Evolutionary conservation across 768 basidiomycete species (phyloP), one percentile per base, ranked within the genome.

Genomic region (Megacollybia marginata): DNA sequence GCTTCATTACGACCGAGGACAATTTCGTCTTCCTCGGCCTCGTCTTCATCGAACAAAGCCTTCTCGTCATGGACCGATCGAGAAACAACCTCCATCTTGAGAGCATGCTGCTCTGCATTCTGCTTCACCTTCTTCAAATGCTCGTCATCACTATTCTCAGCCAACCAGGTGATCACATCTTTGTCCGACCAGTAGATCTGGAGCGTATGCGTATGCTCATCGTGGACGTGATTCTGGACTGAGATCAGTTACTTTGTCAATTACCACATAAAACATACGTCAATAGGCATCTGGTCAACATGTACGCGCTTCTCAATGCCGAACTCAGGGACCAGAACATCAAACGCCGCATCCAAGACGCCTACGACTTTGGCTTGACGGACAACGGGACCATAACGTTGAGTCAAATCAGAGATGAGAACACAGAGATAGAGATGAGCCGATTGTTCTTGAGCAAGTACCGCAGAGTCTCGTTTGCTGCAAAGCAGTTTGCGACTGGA

Each of bases 221-320:
- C 94, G 62, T 92, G 92, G 47, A 97, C 92, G 61, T 92, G 88
- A 58, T 95, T 97, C 88, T 95, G 5, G 46, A 12, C 20, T 28
- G 9, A 35, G n/a, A 20, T 13, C n/a, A 18, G 16, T 15, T 50
- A 42, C 43, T 42, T 33, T 18, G 15, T 18, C 34, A 45, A 32
- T 36, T n/a, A 9, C 23, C 23, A 32, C 2, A 48, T 4, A 32
- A 43, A 9, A 67, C 85, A 69, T 61, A 93, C 92, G 56, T 96
- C 92, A 51, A 96, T 91, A 20, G 96, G 95, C 91, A 99, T 96
- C 69, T 98, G 93, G 63, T 98, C 96, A 38, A 94, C 91, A 59
- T 98, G 96, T 2, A 98, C 94, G 34, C 96, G 81, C 74, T 99
- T 99, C 72, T 99, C 96, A 57, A 99, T 97, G 32, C 95, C 92